phyloP scores from a whole-genome alignment of 1,284 basidiomycete genomes.

The Sutorius eximius region DNA sequence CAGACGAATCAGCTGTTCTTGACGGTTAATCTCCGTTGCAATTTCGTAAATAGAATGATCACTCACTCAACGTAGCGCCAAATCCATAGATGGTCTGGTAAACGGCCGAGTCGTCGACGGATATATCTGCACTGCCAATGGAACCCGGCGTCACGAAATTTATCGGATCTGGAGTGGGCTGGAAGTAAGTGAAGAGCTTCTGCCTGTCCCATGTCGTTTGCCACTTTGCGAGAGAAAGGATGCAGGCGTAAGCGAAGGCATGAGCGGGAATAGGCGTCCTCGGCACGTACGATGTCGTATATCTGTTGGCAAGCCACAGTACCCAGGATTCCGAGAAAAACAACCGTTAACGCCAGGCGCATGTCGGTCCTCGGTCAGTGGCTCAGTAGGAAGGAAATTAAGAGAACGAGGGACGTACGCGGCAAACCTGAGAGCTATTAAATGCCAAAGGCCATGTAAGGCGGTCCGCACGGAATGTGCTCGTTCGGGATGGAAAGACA shows the following conservation, averaged over 20 bases:
- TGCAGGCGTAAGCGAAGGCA: conserved; percentile 2
- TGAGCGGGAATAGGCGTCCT: neutral
- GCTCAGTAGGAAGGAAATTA: neutral
- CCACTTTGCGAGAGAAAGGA: conserved; percentile 41
- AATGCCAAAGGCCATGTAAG: conserved; percentile 10
- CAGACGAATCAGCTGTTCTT: conserved; percentile 50
- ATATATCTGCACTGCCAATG: conserved; percentile 46
- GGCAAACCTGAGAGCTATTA: conserved; percentile 13
- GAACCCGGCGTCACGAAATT: conserved; percentile 49
- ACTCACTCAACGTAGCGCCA: conserved; percentile 48
- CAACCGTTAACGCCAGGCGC: conserved; percentile 10
- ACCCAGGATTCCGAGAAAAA: conserved; percentile 18
- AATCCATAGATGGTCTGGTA: conserved; percentile 51
- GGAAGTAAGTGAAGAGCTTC: conserved; percentile 48
- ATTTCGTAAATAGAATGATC: neutral
- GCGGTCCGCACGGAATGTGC: conserved; percentile 4
- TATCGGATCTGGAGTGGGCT: conserved; percentile 46
- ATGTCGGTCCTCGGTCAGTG: conserved; percentile 13
- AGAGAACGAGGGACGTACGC: conserved; percentile 4
- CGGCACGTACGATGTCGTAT: conserved; percentile 32
- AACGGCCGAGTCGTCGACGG: conserved; percentile 40
- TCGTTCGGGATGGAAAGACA: neutral
- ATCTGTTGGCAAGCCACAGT: conserved; percentile 33
- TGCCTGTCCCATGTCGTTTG: conserved; percentile 63
- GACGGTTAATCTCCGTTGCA: conserved; percentile 2